These are phyloP conservation scores for Scutellaria barbata DNA, from an alignment of 257 asterid species.

Conservation along the genomic window DNA sequence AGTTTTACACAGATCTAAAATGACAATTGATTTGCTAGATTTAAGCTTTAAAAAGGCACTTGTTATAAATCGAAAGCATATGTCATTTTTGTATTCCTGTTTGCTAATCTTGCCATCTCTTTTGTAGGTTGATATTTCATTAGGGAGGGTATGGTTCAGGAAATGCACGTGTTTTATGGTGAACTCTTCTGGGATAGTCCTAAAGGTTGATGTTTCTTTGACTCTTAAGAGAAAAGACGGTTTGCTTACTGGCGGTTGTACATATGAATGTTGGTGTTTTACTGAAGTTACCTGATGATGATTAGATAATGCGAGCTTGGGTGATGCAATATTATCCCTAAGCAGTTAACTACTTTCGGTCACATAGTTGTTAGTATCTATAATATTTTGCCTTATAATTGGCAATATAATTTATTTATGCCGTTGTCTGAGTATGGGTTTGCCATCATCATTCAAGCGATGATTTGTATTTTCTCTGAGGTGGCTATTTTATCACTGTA, in stretches of 20 bases:
- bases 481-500: conserved; percentile 24
- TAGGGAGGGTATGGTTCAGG: conserved; percentile 30
- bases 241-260: conserved; percentile 36
- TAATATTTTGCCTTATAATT: conserved; percentile 32
- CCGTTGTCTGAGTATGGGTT: conserved; percentile 28
- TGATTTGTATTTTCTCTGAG: conserved; percentile 25
- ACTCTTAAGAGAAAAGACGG: not conserved
- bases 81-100: not conserved
- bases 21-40: too few relatives aligned
- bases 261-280: conserved; percentile 37
- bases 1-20: too few relatives aligned
- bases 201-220: not conserved
- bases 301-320: conserved; percentile 30
- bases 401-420: conserved; percentile 24
- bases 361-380: conserved; percentile 2
- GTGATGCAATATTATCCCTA: conserved; percentile 17
- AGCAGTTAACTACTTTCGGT: conserved; percentile 20
- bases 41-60: too few relatives aligned
- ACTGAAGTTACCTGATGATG: conserved; percentile 30
- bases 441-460: conserved; percentile 34
- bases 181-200: not conserved
- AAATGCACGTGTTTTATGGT: not conserved
- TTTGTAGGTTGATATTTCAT: conserved; percentile 32
- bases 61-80: too few relatives aligned
- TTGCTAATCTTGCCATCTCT: conserved; percentile 18